Evolutionary conservation across 2,329 filamentous ascomycete species (phyloP), one percentile per base, ranked within the genome.

Genomic region (Bipolaris victoriae): DNA sequence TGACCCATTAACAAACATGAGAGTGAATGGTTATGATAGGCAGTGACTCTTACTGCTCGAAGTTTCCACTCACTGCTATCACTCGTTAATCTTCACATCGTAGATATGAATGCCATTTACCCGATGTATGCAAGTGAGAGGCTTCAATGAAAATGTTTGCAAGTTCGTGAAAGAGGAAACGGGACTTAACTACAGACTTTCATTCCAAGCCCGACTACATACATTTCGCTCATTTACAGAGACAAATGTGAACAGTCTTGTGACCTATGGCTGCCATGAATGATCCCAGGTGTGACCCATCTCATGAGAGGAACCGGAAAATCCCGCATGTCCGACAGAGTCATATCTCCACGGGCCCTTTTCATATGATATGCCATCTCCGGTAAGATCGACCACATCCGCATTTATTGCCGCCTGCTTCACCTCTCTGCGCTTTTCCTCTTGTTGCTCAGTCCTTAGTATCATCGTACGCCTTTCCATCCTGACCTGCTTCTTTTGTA

Each of bases 341-440:
- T 16, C 11, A 35, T 47, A 9, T 31, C 15, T 22, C 18, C 11
- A 41, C 15, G 7, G 15, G 22, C 3, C 10, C 24, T 13, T 39
- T 13, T 10, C 24, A 47, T 31, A 5, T 24, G 11, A 15, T 3
- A 18, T 16, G 16, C 46, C 46, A 13, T 46, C 51, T 16, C 16
- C 18, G 1, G 56, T 58, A 31, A 58, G 45, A 44, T 61, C 55
- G n/a, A 61, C 40, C 15, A 61, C 49, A 2, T 48, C 36, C 6
- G 45, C 52, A 15, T 18, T 22, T 2, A n/a, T 15, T 11, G 31
- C 43, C 5, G 58, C 56, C 5, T 43, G 54, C 26, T 39, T 52
- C 29, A 57, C 54, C 3, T 33, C 26, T 20, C 24, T 44, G 48
- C 56, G 31, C 36, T n/a, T 29, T 33, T 49, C 29, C n/a, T 50